These are phyloP conservation scores for Glomus cerebriforme DNA, from an alignment of 192 early-diverging fungal genomes.

Conservation along the genomic window DNA sequence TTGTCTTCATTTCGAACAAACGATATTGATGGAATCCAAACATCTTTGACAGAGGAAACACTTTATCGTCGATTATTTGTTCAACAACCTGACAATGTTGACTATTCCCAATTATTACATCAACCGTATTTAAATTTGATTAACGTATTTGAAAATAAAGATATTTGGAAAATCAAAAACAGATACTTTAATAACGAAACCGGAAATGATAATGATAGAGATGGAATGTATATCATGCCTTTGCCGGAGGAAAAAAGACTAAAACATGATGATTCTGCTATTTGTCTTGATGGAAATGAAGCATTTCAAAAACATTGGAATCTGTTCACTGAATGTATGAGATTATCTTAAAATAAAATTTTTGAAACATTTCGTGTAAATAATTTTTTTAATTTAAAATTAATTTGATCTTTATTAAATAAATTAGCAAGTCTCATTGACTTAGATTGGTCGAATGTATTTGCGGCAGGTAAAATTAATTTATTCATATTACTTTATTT, in stretches of 20 bases:
- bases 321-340: constrained; percentile 10
- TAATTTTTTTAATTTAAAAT: not conserved
- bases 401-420: not conserved
- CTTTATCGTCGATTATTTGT: not conserved
- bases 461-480: constrained; percentile 6
- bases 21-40: not conserved
- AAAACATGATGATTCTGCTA: not conserved
- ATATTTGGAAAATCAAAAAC: not conserved
- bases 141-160: constrained; percentile 7
- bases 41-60: not conserved
- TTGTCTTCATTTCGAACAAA: not conserved
- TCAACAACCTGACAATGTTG: not conserved
- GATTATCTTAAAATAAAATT: no score
- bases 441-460: constrained; percentile 8
- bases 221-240: constrained; percentile 9
- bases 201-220: not conserved
- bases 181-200: no score
- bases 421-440: not conserved
- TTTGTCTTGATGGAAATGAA: constrained; percentile 1
- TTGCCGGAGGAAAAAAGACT: not conserved
- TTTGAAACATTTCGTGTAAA: no score
- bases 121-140: constrained; percentile 12
- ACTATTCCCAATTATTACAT: no score
- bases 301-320: constrained; percentile 10
- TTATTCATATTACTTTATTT: no score